Percentiles rank a stretch among this genome's conserved stretches.
These are phyloP conservation scores for Saraca asoca DNA, from an alignment of 331 rosid species.

Conservation along the genomic window DNA sequence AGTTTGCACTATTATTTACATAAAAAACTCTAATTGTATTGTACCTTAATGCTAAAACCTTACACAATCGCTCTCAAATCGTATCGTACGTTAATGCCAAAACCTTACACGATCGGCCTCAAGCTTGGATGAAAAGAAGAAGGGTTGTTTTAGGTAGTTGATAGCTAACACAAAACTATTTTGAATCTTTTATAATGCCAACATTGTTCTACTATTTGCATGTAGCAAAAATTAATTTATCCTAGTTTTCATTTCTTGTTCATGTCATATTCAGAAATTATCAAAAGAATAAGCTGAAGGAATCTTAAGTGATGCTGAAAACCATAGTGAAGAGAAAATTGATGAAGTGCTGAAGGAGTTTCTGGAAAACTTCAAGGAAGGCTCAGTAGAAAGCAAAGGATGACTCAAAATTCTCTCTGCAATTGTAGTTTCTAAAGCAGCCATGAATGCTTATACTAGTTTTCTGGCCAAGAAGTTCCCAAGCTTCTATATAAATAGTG, in stretches of 20 bases:
- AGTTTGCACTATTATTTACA: too few species aligned
- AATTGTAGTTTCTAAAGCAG: constrained; percentile 50
- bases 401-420: constrained; percentile 41
- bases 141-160: too few species aligned
- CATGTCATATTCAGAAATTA: constrained; percentile 29
- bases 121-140: too few species aligned
- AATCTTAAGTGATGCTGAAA: constrained; percentile 42
- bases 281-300: constrained; percentile 47
- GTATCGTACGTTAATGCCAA: too few species aligned
- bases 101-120: too few species aligned
- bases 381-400: constrained; percentile 37
- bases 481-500: constrained; percentile 27
- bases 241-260: background rate
- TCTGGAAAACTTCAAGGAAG: constrained; percentile 43
- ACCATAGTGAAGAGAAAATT: constrained; percentile 43
- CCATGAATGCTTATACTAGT: constrained; percentile 53
- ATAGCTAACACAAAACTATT: too few species aligned
- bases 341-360: constrained; percentile 47
- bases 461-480: constrained; percentile 46
- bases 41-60: too few species aligned
- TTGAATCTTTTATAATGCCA: too few species aligned
- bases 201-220: background rate
- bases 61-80: too few species aligned
- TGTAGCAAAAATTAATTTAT: background rate
- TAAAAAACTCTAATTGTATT: too few species aligned